Base-by-base conservation (phyloP, 257 asterid genomes). In the Nicotiana tabacum region DNA sequence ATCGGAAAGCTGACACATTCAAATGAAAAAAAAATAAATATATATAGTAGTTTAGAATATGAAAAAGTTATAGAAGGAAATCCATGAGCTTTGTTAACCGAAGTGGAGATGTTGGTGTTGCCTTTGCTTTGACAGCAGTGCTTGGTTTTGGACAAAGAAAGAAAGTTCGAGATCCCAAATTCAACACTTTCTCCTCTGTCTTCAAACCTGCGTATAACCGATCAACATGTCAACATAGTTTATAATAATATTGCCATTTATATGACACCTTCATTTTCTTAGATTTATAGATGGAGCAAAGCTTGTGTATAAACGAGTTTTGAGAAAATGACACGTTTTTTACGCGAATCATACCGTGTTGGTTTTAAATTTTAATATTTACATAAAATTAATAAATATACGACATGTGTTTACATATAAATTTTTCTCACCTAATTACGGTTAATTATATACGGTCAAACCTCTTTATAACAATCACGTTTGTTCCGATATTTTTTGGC, bases 111-210 rank as follows among this genome's bases (percentile, higher is more conserved):
- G 1, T 80, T 72, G 66, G n/a, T 51, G 7, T 53, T 29, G 37
- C 60, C 51, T 86, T 83, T 5, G 77, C 82, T 46, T 81, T 33
- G 35, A 33, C 35, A 33, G 1, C 30, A 32, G 2, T 35, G 53
- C 39, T 58, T 58, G 80, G 18, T 80, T 89, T 88, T 69, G 87
- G 82, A 85, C 95, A 89, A n/a, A 90, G 13, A 83, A 90, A 89
- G 90, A 91, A 92, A 85, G 85, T 90, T 67, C 95, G 82, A 16
- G 91, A 89, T 46, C 88, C 91, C 87, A 92, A 80, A 35, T 88
- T 84, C 83, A 74, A 77, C 87, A 90, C 77, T 83, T 89, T 90
- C 81, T 89, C 89, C 55, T 87, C 89, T 30, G 88, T 80, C 80
- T 80, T 84, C 84, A 92, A 85, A 29, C 93, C 95, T 92, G 91